Percentiles rank a stretch among this genome's conserved stretches.
These are phyloP conservation scores for Hypoxylon sp. DNA, from an alignment of 2,329 filamentous ascomycete species.

Conservation along the genomic window DNA sequence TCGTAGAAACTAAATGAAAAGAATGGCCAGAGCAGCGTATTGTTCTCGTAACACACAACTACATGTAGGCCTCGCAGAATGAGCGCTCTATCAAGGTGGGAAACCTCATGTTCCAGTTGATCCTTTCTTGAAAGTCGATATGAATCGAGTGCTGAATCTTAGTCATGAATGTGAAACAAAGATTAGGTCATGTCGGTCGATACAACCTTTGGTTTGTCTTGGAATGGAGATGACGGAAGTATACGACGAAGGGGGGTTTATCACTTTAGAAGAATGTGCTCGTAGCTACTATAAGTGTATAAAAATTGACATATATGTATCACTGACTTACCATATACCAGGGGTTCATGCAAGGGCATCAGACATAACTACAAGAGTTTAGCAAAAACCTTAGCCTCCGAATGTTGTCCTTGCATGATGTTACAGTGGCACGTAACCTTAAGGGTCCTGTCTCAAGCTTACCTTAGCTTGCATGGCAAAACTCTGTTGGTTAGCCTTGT, in stretches of 20 bases:
- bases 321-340: not conserved
- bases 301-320: not conserved
- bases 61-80: not conserved
- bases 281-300: not conserved
- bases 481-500: constrained; percentile 12
- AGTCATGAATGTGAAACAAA: not conserved
- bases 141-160: not conserved
- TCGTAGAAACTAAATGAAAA: not conserved
- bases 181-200: not conserved
- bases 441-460: constrained; percentile 17
- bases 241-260: too few relatives aligned
- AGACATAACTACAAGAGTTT: not conserved
- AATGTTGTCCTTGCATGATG: constrained; percentile 20
- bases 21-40: not conserved
- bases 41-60: not conserved
- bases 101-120: not conserved
- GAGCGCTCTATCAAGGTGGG: not conserved
- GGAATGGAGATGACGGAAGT: not conserved
- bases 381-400: not conserved
- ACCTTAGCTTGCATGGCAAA: constrained; percentile 6
- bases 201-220: not conserved
- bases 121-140: not conserved
- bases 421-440: constrained; percentile 18
- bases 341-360: constrained; percentile 14
- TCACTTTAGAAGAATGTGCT: too few relatives aligned